Conservation (phyloP, 371 early-diverging fungal genomes). For the Mortierella sp. region DNA sequence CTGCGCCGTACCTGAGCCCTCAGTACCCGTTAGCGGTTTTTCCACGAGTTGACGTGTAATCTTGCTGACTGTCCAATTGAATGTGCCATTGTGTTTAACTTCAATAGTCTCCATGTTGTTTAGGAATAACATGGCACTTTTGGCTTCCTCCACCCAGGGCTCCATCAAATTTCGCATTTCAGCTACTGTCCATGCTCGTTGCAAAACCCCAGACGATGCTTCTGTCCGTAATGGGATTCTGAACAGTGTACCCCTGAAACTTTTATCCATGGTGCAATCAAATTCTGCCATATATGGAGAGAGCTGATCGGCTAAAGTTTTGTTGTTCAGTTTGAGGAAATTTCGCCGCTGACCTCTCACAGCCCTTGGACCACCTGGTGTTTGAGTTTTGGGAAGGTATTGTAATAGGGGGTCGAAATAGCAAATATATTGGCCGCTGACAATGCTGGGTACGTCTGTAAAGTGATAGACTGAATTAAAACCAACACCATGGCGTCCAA, state of each 20-base stretch:
- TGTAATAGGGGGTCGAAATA: conserved; percentile 53
- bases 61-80: too few species aligned
- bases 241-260: conserved; percentile 57
- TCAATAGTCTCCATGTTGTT: conserved; percentile 33
- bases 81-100: conserved; percentile 4
- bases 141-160: conserved; percentile 21
- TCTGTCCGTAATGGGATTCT: conserved; percentile 49
- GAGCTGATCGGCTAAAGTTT: conserved; percentile 25
- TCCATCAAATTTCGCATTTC: too few species aligned
- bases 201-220: neutral
- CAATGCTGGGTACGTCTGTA: conserved; percentile 57
- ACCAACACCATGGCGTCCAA: conserved; percentile 57
- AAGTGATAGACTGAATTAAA: conserved; percentile 58
- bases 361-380: neutral
- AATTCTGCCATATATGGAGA: conserved; percentile 38
- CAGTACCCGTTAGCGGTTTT: too few species aligned
- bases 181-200: conserved; percentile 7
- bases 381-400: conserved; percentile 24
- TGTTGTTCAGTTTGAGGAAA: conserved; percentile 12
- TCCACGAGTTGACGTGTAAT: neutral
- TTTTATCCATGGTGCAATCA: conserved; percentile 29
- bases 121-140: conserved; percentile 34
- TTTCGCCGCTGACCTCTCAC: conserved; percentile 29
- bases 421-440: conserved; percentile 44
- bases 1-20: too few species aligned